A percentile compares a stretch with the other conserved stretches of the same genome.
Evolutionary conservation across 352 stramenopile genomes (phyloP).

Genomic region (Discostella stelligera): DNA sequence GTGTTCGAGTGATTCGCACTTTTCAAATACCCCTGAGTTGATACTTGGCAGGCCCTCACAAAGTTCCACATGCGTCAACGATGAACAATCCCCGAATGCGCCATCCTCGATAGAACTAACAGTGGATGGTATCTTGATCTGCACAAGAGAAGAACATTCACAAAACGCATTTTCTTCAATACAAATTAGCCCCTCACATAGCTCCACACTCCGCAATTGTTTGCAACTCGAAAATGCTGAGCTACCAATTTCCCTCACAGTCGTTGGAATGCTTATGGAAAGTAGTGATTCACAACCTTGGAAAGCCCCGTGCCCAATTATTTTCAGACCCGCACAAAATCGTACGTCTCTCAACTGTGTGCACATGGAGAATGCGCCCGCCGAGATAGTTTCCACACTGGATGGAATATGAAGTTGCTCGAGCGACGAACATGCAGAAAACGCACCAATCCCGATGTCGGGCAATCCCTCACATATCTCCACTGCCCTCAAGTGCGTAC

Average conservation of each 20-base stretch:
- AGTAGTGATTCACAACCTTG: neutral
- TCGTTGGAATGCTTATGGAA: neutral
- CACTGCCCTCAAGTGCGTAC: neutral
- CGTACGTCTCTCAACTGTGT: neutral
- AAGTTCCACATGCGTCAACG: constrained; percentile 1
- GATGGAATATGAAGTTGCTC: neutral
- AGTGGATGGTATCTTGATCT: neutral
- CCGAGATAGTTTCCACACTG: neutral
- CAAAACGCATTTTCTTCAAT: neutral
- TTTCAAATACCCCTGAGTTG: neutral
- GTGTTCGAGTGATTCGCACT: neutral
- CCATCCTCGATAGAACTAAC: neutral
- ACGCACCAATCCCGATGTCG: neutral
- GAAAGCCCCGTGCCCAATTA: neutral
- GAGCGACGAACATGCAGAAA: neutral
- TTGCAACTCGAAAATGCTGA: neutral
- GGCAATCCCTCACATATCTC: neutral
- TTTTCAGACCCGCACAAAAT: neutral
- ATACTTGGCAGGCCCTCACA: neutral
- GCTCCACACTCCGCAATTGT: neutral
- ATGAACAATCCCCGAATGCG: neutral
- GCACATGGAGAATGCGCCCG: neutral
- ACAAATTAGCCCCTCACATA: neutral
- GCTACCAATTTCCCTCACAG: neutral
- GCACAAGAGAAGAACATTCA: neutral